Evolutionary conservation across 192 early-diverging fungal species (phyloP).

Genomic region (Rhizophagus prolifer): DNA sequence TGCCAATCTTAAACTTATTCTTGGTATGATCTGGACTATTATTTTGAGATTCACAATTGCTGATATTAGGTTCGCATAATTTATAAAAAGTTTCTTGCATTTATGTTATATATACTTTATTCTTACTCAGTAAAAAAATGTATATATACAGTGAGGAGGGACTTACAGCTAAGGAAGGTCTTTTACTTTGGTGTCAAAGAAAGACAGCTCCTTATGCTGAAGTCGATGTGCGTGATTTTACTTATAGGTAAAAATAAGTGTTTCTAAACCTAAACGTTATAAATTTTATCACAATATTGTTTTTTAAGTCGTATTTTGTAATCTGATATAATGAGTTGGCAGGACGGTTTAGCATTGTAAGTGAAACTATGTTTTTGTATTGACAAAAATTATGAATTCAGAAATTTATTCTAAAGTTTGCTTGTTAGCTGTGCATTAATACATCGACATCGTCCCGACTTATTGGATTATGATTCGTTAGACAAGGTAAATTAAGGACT

Average conservation of each 20-base stretch:
- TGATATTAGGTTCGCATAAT: constrained; percentile 67
- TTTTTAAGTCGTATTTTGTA: neutral
- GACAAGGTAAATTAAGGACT: constrained; percentile 67
- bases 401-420: neutral
- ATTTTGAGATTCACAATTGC: constrained; percentile 97
- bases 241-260: constrained; percentile 46
- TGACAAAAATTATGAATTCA: neutral
- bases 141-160: constrained; percentile 75
- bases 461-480: constrained; percentile 84
- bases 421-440: constrained; percentile 82
- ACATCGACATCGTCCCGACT: constrained; percentile 94
- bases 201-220: constrained; percentile 89
- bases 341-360: constrained; percentile 90
- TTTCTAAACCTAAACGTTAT: neutral
- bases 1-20: constrained; percentile 83
- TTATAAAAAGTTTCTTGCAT: neutral
- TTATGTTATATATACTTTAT: neutral
- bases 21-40: constrained; percentile 97
- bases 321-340: constrained; percentile 60
- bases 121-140: neutral
- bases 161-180: constrained; percentile 92
- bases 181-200: constrained; percentile 96
- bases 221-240: constrained; percentile 88
- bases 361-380: constrained; percentile 17
- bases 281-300: too few relatives aligned